A percentile compares a stretch with the other conserved stretches of the same genome.
phyloP scores from a whole-genome alignment of 345 rosid genomes.

The Gossypium rotundifolium region DNA sequence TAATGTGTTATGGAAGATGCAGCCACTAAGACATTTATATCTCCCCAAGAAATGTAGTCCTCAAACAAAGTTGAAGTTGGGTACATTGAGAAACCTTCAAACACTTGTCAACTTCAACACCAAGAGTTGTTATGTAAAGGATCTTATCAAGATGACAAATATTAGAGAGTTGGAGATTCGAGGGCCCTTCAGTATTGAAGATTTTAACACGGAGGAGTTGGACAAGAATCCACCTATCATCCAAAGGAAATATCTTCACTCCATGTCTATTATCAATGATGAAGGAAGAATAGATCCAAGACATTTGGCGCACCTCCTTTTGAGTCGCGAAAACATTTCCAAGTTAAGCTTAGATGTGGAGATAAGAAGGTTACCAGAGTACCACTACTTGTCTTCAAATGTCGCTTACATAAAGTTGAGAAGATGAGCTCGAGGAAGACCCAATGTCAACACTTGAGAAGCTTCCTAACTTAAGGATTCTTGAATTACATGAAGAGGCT shows the following conservation, averaged over 20 bases:
- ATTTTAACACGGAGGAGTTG: background rate
- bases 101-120: background rate
- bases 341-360: background rate
- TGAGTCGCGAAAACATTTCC: background rate
- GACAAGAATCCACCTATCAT: background rate
- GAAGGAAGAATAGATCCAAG: background rate
- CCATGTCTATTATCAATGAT: background rate
- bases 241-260: background rate
- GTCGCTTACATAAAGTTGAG: background rate
- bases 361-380: background rate
- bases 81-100: background rate
- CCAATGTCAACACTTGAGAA: slow-evolving; percentile 5
- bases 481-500: fast-evolving
- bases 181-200: background rate
- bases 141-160: background rate
- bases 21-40: slow-evolving; percentile 11
- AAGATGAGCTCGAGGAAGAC: background rate
- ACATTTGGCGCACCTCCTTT: background rate
- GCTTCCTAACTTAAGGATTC: background rate
- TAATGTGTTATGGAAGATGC: slow-evolving; percentile 3
- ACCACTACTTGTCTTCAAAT: background rate
- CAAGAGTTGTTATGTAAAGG: background rate
- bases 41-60: background rate
- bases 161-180: background rate
- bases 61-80: background rate